A percentile compares a stretch with the other conserved stretches of the same genome.
These are phyloP conservation scores for Leccinum pallidistipes DNA, from an alignment of 1,284 basidiomycete species.

Conservation along the genomic window DNA sequence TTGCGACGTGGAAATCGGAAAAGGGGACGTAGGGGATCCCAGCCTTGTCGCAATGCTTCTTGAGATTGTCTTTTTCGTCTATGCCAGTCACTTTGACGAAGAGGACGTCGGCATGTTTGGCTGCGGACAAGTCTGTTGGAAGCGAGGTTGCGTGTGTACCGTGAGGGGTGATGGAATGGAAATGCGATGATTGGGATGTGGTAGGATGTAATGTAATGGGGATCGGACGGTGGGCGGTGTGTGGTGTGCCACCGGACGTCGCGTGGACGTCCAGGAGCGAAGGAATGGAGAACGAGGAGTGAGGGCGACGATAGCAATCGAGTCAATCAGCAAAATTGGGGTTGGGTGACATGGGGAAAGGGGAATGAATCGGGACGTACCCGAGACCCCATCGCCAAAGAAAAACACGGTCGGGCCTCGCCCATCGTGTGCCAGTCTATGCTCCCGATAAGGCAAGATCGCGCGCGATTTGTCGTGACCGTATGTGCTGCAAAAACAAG, in stretches of 20 bases:
- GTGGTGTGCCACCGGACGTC: neutral
- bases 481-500: constrained; percentile 37
- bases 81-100: constrained; percentile 84
- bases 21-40: constrained; percentile 71
- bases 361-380: constrained; percentile 40
- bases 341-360: neutral
- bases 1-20: constrained; percentile 48
- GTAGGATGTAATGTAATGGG: neutral
- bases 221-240: neutral
- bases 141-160: neutral
- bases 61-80: constrained; percentile 79
- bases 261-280: neutral
- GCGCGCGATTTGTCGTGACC: constrained; percentile 94
- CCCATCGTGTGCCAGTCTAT: constrained; percentile 51
- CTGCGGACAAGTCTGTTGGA: constrained; percentile 79
- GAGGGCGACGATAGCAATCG: neutral
- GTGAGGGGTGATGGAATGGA: neutral
- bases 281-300: neutral
- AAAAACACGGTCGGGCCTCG: constrained; percentile 83
- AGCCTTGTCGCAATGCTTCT: constrained; percentile 71
- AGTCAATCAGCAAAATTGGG: neutral
- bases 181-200: neutral
- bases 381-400: constrained; percentile 94
- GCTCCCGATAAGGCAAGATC: constrained; percentile 73
- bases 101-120: constrained; percentile 84